Conservation (phyloP, 495 filamentous ascomycete genomes). For the Hyaloscypha finlandica region DNA sequence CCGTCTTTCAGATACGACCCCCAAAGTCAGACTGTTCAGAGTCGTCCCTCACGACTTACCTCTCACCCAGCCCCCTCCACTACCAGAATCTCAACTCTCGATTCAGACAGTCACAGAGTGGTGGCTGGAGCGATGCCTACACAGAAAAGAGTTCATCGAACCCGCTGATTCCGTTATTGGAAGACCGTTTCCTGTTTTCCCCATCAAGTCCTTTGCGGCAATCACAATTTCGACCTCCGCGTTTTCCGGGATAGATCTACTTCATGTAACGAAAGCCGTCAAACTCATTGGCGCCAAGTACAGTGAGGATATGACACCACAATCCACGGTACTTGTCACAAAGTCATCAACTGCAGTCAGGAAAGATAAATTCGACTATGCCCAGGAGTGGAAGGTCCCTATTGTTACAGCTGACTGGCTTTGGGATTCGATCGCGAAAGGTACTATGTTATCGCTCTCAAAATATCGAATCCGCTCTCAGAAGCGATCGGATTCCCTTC, state of each 20-base stretch:
- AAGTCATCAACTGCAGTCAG: slow-evolving; percentile 45
- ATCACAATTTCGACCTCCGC: slow-evolving; percentile 77
- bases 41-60: slow-evolving; percentile 50
- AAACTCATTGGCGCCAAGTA: slow-evolving; percentile 76
- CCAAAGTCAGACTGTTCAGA: slow-evolving; percentile 42
- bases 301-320: slow-evolving; percentile 68
- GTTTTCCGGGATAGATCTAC: slow-evolving; percentile 80
- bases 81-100: slow-evolving; percentile 15
- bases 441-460: slow-evolving; percentile 52
- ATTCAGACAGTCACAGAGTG: slow-evolving; percentile 73
- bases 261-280: slow-evolving; percentile 78
- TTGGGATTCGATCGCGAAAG: slow-evolving; percentile 69
- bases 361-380: slow-evolving; percentile 76
- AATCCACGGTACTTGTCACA: slow-evolving; percentile 67
- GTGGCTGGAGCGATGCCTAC: slow-evolving; percentile 88
- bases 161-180: slow-evolving; percentile 73
- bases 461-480: slow-evolving; percentile 31
- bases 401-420: slow-evolving; percentile 81
- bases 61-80: slow-evolving; percentile 9
- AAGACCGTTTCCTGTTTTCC: slow-evolving; percentile 69
- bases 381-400: slow-evolving; percentile 70
- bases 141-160: slow-evolving; percentile 67
- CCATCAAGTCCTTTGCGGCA: slow-evolving; percentile 65
- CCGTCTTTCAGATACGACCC: slow-evolving; percentile 30
- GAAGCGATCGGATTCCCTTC: slow-evolving; percentile 18